Base-by-base conservation (phyloP, 495 filamentous ascomycete genomes). In the Xylaria curta region DNA sequence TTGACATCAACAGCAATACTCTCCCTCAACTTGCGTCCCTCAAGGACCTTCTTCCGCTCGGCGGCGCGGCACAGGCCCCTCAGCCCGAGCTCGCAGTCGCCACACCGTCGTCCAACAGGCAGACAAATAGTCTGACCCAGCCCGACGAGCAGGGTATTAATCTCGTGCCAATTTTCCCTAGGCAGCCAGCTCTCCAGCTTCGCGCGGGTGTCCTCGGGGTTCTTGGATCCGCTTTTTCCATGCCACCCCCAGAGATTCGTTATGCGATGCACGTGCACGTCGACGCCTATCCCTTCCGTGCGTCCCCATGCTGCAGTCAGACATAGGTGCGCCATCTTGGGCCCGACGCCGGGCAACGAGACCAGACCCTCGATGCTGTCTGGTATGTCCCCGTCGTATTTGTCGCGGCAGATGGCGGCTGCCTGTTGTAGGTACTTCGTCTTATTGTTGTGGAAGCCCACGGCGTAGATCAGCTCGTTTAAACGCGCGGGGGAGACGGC, bases 221-320 rank as follows among this genome's bases (percentile, higher is more conserved):
- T 91, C 74, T 90, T 92, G 0, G 93, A 94, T 71, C 89, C 90
- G 46, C 19, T 1, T 7, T 71, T 73, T 0, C 74, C 56, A 78
- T 95, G 85, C 96, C 96, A 99, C 9, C 93, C 92, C 96, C 95
- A 98, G 33, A 97, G 83, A 83, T 99, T 99, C 56, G 94, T 94
- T 76, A 99, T 97, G 38, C 96, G 90, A 80, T 98, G 89, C 13
- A 91, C 89, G 74, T 91, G 89, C 42, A 91, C 89, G 79, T 92
- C 90, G 42, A 91, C 90, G 31, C 90, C 90, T 70, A 92, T 89
- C 0, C 90, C 89, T 68, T 88, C 85, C 7, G 85, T 85, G 31
- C 85, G 78, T 66, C 81, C 82, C 90, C 89, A 91, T 3, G 88
- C 88, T 8, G 82, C 87, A 13, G 83, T 91, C 87, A 98, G 88